Evolutionary conservation across 768 basidiomycete species (phyloP).

Genomic region (Sporobolomyces roseus): DNA sequence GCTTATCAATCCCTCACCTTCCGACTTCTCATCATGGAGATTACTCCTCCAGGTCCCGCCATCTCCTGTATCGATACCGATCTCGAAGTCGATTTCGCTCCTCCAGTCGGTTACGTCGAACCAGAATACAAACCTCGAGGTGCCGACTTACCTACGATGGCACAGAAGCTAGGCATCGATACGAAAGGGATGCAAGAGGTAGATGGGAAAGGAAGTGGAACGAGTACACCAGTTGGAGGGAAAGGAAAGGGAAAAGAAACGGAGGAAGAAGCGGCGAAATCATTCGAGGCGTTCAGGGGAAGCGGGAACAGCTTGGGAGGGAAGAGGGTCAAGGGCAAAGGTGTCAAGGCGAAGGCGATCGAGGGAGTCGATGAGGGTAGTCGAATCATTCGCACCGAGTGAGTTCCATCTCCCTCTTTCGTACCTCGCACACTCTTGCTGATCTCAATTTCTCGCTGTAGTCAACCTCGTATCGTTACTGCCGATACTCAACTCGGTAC

Average conservation of each 20-base stretch:
- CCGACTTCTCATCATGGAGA: constrained; percentile 92
- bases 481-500: constrained; percentile 70
- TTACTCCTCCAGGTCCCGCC: constrained; percentile 75
- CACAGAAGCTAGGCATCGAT: constrained; percentile 92
- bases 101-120: constrained; percentile 80
- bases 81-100: constrained; percentile 94
- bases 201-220: constrained; percentile 39
- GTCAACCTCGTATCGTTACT: constrained; percentile 77
- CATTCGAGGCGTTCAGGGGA: constrained; percentile 83
- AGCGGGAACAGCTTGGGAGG: constrained; percentile 86
- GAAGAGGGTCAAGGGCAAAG: constrained; percentile 91
- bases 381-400: constrained; percentile 90
- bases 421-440: neutral
- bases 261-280: constrained; percentile 22
- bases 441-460: constrained; percentile 47
- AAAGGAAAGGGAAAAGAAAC: constrained; percentile 56
- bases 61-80: constrained; percentile 91
- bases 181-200: constrained; percentile 44
- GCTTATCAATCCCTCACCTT: constrained; percentile 94
- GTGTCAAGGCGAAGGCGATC: constrained; percentile 73
- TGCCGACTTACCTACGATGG: constrained; percentile 80
- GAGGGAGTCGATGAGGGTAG: constrained; percentile 74
- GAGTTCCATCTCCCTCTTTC: constrained; percentile 47
- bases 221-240: constrained; percentile 58
- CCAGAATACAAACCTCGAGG: constrained; percentile 64